Percentiles rank a stretch among this genome's conserved stretches.
Conservation (phyloP, 257 asterid species). For the Gentiana dahurica region DNA sequence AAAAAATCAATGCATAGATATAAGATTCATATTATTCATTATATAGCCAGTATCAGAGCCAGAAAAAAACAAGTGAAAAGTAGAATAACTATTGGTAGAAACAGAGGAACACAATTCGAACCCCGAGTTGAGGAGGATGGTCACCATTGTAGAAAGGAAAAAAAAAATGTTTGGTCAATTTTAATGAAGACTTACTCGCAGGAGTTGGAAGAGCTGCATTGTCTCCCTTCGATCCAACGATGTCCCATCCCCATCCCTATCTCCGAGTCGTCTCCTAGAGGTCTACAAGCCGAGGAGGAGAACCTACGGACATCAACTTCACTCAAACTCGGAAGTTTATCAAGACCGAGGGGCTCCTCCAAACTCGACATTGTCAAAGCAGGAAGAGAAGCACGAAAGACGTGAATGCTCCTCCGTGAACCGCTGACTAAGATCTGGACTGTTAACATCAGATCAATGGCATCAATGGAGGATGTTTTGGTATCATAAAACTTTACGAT, state of each 20-base stretch:
- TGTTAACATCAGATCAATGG: constrained; percentile 13
- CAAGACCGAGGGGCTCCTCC: constrained; percentile 91
- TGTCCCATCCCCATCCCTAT: constrained; percentile 45
- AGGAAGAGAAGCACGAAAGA: constrained; percentile 10
- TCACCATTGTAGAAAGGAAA: no score
- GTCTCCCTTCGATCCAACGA: constrained; percentile 85
- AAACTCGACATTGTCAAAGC: constrained; percentile 66
- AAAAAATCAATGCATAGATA: constrained; percentile 59
- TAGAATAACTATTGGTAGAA: no score
- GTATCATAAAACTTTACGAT: background rate
- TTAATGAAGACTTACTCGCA: constrained; percentile 40
- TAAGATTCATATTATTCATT: constrained; percentile 5
- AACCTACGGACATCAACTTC: constrained; percentile 50
- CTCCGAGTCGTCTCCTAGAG: constrained; percentile 36
- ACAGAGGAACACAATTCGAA: no score
- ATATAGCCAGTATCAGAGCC: background rate
- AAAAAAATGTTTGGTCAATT: no score
- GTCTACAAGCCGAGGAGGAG: constrained; percentile 78
- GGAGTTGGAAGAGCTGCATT: constrained; percentile 79
- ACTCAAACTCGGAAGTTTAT: constrained; percentile 78
- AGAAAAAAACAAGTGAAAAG: background rate
- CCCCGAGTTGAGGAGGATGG: no score
- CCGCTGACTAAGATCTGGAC: constrained; percentile 1
- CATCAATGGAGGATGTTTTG: constrained; percentile 7
- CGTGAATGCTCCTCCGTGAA: constrained; percentile 8